Percentiles rank a stretch among this genome's conserved stretches.
Evolutionary conservation across 495 filamentous ascomycete genomes (phyloP).

Genomic region (Penicillium flavigenum): DNA sequence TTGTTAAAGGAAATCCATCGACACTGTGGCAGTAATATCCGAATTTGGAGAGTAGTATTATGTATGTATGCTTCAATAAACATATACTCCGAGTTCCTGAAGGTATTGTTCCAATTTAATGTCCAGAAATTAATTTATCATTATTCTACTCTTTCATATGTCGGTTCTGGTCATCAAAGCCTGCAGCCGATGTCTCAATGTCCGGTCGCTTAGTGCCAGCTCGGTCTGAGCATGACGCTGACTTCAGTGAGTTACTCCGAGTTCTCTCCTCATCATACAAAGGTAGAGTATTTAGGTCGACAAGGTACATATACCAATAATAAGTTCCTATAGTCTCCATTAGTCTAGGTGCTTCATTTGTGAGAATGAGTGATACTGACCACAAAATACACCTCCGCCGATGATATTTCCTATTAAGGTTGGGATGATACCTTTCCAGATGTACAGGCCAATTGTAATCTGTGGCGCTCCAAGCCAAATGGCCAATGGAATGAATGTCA

Average conservation of each 20-base stretch:
- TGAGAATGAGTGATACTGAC: slow-evolving; percentile 18
- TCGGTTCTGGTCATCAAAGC: neutral
- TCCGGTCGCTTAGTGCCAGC: slow-evolving; percentile 21
- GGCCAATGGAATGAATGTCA: slow-evolving; percentile 61
- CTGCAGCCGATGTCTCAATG: slow-evolving; percentile 28
- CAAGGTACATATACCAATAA: slow-evolving; percentile 54
- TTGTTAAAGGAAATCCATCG: neutral
- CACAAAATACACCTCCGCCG: slow-evolving; percentile 53
- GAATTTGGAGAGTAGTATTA: neutral
- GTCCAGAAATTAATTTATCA: too few species aligned
- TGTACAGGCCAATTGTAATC: slow-evolving; percentile 55
- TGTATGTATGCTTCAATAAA: neutral
- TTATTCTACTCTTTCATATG: neutral
- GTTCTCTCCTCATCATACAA: slow-evolving; percentile 21
- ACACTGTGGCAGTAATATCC: neutral
- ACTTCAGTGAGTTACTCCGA: slow-evolving; percentile 3
- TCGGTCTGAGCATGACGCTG: slow-evolving; percentile 1
- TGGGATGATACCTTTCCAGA: slow-evolving; percentile 66
- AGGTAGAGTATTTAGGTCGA: slow-evolving; percentile 25
- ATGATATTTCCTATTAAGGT: slow-evolving; percentile 57
- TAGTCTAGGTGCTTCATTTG: neutral
- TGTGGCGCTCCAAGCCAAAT: slow-evolving; percentile 53
- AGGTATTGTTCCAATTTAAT: neutral
- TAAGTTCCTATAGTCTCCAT: slow-evolving; percentile 30
- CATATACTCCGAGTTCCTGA: neutral